These are phyloP conservation scores for Micromonas pusilla DNA, from an alignment of 139 green algal genomes.

Conservation along the genomic window DNA sequence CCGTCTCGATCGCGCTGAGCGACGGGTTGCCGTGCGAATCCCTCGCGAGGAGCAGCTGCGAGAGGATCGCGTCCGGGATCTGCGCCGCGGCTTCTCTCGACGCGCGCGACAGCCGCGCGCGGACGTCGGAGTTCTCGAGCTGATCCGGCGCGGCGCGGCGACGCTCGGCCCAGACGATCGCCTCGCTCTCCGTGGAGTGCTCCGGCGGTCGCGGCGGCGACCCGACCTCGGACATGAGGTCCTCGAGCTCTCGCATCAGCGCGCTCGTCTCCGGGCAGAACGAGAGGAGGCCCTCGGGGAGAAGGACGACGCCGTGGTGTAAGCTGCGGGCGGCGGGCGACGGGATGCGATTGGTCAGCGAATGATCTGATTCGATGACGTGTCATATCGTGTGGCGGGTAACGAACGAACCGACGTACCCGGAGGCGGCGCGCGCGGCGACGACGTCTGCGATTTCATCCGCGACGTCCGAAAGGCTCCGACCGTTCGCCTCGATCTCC, in stretches of 20 bases:
- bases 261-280: constrained; percentile 44
- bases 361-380: no score
- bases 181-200: no score
- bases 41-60: constrained; percentile 50
- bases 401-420: no score
- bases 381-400: no score
- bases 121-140: background rate
- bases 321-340: constrained; percentile 36
- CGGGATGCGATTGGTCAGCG: no score
- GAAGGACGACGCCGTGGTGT: constrained; percentile 51
- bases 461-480: background rate
- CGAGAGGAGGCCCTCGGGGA: constrained; percentile 60
- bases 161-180: no score
- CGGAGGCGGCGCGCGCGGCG: constrained; percentile 31
- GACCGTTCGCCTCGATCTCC: constrained; percentile 37
- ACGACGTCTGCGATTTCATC: background rate
- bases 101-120: background rate
- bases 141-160: no score
- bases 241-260: constrained; percentile 33
- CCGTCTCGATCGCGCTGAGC: constrained; percentile 45
- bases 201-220: no score
- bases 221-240: no score
- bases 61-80: constrained; percentile 40
- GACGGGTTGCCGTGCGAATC: constrained; percentile 59
- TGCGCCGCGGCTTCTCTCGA: background rate